Percentiles rank a stretch among this genome's conserved stretches.
Evolutionary conservation across 495 filamentous ascomycete genomes (phyloP).

Genomic region (Penicillium crystallinum): DNA sequence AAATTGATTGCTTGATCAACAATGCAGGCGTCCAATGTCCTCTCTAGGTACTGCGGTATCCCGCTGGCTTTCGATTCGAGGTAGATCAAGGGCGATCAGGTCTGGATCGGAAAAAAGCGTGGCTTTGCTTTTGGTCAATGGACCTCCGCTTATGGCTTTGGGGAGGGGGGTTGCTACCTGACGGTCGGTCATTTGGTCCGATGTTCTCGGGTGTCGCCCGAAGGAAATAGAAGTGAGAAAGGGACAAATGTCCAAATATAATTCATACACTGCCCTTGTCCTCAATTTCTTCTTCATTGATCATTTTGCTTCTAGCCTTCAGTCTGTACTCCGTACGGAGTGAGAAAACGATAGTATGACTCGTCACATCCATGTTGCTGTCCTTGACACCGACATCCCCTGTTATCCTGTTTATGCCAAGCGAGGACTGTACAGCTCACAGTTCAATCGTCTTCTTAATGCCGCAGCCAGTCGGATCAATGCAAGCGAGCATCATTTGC

Average conservation of each 20-base stretch:
- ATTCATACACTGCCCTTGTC: neutral
- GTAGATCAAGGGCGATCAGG: too few species aligned
- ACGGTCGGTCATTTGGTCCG: neutral
- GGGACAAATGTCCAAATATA: too few species aligned
- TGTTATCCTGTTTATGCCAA: constrained; percentile 14
- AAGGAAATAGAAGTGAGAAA: neutral
- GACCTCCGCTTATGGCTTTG: too few species aligned
- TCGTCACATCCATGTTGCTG: constrained; percentile 11
- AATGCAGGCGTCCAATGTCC: too few species aligned
- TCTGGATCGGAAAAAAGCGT: too few species aligned
- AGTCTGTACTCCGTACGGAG: too few species aligned
- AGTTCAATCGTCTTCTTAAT: constrained; percentile 21
- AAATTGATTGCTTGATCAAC: too few species aligned
- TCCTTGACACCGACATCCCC: constrained; percentile 18
- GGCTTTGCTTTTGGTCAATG: too few species aligned
- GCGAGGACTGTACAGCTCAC: constrained; percentile 27
- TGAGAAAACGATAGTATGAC: neutral
- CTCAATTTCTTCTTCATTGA: neutral
- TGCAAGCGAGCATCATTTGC: neutral
- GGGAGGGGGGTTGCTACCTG: neutral
- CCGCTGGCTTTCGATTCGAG: too few species aligned
- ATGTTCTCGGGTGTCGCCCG: neutral
- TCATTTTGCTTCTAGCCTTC: too few species aligned
- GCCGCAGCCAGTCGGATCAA: constrained; percentile 18
- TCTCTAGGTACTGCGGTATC: too few species aligned